Evolutionary conservation across 331 rosid species (phyloP).

Genomic region (Malus hybrid): DNA sequence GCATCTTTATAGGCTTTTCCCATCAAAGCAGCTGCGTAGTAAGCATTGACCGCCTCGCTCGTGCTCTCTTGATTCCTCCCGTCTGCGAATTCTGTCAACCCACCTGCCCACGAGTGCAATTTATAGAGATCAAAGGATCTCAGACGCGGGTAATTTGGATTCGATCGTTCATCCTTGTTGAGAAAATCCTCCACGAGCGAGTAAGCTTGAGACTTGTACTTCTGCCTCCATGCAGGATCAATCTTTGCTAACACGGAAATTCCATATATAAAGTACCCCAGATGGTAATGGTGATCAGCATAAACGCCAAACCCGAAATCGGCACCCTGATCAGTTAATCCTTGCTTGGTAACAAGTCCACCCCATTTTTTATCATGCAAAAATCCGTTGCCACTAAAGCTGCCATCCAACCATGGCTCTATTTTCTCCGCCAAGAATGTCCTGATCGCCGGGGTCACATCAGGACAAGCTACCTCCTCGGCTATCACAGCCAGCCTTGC

Average conservation of each 20-base stretch:
- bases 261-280: not conserved
- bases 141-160: not conserved
- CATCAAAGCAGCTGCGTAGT: not conserved
- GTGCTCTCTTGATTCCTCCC: not conserved
- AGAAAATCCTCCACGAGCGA: not conserved
- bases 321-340: not conserved
- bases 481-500: too few species aligned
- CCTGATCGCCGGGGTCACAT: too few species aligned
- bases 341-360: not conserved
- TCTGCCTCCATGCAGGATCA: not conserved
- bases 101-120: not conserved
- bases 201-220: not conserved
- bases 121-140: not conserved
- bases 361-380: not conserved
- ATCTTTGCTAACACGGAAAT: not conserved
- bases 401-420: not conserved
- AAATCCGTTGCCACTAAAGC: not conserved
- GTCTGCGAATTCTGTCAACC: not conserved
- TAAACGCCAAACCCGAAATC: not conserved
- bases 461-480: too few species aligned
- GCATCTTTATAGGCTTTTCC: not conserved
- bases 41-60: not conserved
- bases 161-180: not conserved
- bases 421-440: too few species aligned
- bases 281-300: not conserved